Conservation (phyloP, 1,139 yeast species). For the Taiozyma sp. region DNA sequence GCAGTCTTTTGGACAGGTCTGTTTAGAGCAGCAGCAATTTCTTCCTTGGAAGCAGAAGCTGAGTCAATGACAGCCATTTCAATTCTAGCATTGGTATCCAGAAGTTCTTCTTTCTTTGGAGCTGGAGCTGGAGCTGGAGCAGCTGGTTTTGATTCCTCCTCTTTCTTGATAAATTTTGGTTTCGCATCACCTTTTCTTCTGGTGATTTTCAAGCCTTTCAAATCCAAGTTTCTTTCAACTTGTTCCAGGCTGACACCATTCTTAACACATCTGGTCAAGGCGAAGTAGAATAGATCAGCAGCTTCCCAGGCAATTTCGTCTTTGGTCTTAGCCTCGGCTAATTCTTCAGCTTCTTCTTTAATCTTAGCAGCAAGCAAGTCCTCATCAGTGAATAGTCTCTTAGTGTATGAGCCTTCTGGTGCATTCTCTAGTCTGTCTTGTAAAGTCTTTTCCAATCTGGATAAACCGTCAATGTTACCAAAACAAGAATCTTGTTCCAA, state of each 20-base stretch:
- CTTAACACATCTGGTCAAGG: conserved; percentile 80
- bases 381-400: conserved; percentile 77
- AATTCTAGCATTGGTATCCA: conserved; percentile 37
- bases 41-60: conserved; percentile 36
- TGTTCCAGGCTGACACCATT: conserved; percentile 77
- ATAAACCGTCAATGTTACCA: conserved; percentile 59
- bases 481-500: conserved; percentile 78
- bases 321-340: conserved; percentile 69
- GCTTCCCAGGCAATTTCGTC: conserved; percentile 95
- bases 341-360: conserved; percentile 94
- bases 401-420: conserved; percentile 91
- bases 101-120: conserved; percentile 17
- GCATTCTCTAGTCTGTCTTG: conserved; percentile 51
- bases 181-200: conserved; percentile 97
- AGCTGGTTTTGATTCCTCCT: conserved; percentile 27
- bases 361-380: conserved; percentile 77
- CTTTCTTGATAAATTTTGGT: conserved; percentile 51
- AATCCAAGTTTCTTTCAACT: conserved; percentile 78
- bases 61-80: conserved; percentile 60
- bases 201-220: conserved; percentile 80
- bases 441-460: conserved; percentile 64
- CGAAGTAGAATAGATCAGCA: conserved; percentile 91
- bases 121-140: conserved; percentile 20
- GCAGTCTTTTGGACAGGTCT: conserved; percentile 92
- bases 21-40: conserved; percentile 56